phyloP scores from a whole-genome alignment of 2,329 filamentous ascomycete species.

The Knufia fluminis region DNA sequence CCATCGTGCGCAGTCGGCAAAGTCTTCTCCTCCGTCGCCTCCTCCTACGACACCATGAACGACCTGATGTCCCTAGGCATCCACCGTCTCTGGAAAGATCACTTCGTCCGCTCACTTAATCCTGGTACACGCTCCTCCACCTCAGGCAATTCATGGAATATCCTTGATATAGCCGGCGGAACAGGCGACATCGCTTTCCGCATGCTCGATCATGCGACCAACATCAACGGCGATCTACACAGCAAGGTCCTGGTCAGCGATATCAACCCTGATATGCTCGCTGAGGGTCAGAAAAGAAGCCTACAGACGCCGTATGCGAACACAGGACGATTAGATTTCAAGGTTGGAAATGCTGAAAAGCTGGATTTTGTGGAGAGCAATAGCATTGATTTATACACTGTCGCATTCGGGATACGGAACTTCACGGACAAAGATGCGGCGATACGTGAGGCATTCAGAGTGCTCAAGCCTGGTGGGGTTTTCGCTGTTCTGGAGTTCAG shows the following conservation, averaged over 20 bases:
- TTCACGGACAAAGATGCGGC: slow-evolving; percentile 87
- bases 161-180: slow-evolving; percentile 93
- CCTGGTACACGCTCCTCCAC: slow-evolving; percentile 51
- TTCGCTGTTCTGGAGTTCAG: slow-evolving; percentile 96
- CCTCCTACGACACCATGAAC: slow-evolving; percentile 96
- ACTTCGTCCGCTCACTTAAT: slow-evolving; percentile 87
- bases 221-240: slow-evolving; percentile 67
- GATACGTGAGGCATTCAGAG: slow-evolving; percentile 71
- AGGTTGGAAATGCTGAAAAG: slow-evolving; percentile 82
- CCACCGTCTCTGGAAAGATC: slow-evolving; percentile 94
- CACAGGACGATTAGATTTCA: slow-evolving; percentile 53
- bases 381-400: slow-evolving; percentile 90
- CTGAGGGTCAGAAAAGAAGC: slow-evolving; percentile 74
- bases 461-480: slow-evolving; percentile 86
- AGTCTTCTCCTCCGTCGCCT: slow-evolving; percentile 91
- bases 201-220: slow-evolving; percentile 78
- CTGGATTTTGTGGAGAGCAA: slow-evolving; percentile 56
- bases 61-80: slow-evolving; percentile 97
- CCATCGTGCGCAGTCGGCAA: slow-evolving; percentile 52
- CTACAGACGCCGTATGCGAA: slow-evolving; percentile 51
- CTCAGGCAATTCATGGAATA: slow-evolving; percentile 50
- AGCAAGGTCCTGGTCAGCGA: slow-evolving; percentile 86
- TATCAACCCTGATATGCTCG: slow-evolving; percentile 93
- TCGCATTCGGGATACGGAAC: slow-evolving; percentile 94
- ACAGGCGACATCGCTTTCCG: slow-evolving; percentile 98